Conservation (phyloP, 169 alveolate species). For the Plasmodium coatneyi region DNA sequence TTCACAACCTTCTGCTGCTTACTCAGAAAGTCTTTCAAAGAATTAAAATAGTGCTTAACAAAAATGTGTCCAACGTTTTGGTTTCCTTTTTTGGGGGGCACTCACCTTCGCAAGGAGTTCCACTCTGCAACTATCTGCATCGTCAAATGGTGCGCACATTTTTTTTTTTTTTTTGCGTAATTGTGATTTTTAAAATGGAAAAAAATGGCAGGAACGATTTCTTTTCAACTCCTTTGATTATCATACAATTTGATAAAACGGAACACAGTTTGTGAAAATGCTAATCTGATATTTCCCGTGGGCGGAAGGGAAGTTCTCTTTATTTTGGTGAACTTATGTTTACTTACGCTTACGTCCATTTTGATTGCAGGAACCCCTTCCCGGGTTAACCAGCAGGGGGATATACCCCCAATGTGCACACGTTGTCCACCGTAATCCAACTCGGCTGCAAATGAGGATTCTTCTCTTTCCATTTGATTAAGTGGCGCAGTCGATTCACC, state of each 20-base stretch:
- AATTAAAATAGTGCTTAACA: constrained; percentile 15
- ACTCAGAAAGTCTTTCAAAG: constrained; percentile 64
- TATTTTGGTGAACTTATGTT: background rate
- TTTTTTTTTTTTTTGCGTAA: background rate
- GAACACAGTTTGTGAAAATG: background rate
- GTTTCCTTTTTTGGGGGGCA: background rate
- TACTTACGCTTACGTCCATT: background rate
- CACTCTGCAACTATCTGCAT: background rate
- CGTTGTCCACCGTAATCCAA: background rate
- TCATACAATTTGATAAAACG: background rate
- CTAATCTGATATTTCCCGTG: too few species aligned
- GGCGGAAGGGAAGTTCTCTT: background rate
- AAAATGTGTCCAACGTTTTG: background rate
- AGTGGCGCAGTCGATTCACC: too few species aligned
- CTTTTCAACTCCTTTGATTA: background rate
- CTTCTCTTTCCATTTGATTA: background rate
- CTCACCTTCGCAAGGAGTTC: background rate
- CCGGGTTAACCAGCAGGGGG: background rate
- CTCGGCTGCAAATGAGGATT: background rate
- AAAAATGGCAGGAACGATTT: background rate
- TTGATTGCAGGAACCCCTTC: background rate
- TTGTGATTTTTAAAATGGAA: background rate
- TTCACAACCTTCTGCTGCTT: constrained; percentile 68
- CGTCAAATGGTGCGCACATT: background rate
- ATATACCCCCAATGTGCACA: background rate